These are phyloP conservation scores for Fraxinus sp. DNA, from an alignment of 305 asterid genomes.

Conservation along the genomic window DNA sequence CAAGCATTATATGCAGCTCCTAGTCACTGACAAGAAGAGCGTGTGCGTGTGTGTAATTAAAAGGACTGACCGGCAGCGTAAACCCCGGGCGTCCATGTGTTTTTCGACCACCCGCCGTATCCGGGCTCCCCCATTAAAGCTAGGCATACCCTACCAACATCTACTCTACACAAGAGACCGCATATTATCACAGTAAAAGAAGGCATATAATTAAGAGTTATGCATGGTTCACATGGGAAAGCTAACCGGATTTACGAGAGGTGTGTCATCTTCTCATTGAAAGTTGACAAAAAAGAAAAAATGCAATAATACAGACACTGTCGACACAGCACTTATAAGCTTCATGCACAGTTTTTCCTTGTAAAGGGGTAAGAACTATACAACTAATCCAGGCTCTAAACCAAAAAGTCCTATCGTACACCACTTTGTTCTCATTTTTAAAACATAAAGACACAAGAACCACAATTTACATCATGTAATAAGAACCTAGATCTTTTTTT, in stretches of 20 bases:
- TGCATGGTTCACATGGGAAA: too few species aligned
- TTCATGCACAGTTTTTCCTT: too few species aligned
- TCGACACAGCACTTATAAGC: too few species aligned
- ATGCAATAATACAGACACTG: too few species aligned
- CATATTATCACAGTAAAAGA: too few species aligned
- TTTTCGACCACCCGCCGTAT: slow-evolving; percentile 50
- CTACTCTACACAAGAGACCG: background rate
- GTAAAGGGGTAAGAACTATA: too few species aligned
- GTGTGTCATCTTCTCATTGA: too few species aligned
- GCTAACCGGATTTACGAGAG: too few species aligned
- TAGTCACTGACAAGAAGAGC: background rate
- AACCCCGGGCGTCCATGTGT: slow-evolving; percentile 62
- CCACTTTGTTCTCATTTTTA: background rate
- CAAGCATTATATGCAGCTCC: background rate
- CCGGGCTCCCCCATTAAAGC: slow-evolving; percentile 48
- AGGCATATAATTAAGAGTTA: too few species aligned
- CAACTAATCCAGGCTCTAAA: background rate
- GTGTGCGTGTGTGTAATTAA: slow-evolving; percentile 28
- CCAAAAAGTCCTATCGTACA: background rate
- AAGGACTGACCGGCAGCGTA: slow-evolving; percentile 48
- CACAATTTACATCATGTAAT: background rate
- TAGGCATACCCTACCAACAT: background rate
- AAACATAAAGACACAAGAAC: background rate
- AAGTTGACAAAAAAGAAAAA: too few species aligned
- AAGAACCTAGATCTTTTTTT: background rate